These are phyloP conservation scores for Typha latifolia DNA, from an alignment of 176 grass and related monocot species.

Conservation along the genomic window DNA sequence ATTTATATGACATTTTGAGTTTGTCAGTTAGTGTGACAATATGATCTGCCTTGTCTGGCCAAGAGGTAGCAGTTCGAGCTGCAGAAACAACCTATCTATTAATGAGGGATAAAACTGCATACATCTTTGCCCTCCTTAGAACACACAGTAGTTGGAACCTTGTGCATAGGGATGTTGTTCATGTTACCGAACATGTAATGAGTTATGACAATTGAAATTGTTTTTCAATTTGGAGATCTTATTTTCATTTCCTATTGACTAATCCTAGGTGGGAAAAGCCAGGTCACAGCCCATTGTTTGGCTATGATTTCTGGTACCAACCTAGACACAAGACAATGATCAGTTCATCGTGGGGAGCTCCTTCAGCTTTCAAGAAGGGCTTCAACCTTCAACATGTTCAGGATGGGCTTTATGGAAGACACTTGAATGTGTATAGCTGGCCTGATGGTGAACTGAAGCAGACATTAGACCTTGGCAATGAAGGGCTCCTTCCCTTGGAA, in stretches of 20 bases:
- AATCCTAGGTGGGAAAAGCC: slow-evolving; percentile 79
- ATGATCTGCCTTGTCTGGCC: too few relatives aligned
- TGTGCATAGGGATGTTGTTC: too few relatives aligned
- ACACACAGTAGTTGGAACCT: too few relatives aligned
- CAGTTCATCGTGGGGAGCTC: slow-evolving; percentile 86
- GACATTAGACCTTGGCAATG: slow-evolving; percentile 58
- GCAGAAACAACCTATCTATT: too few relatives aligned
- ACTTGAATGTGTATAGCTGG: slow-evolving; percentile 87
- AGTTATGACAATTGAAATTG: neutral
- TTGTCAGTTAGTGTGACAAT: too few relatives aligned
- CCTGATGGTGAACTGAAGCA: slow-evolving; percentile 85
- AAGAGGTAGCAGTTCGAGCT: too few relatives aligned
- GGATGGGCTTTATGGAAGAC: slow-evolving; percentile 81
- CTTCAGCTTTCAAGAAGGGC: slow-evolving; percentile 55
- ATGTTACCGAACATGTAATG: too few relatives aligned
- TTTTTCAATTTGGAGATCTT: neutral
- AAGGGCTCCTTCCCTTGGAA: slow-evolving; percentile 74
- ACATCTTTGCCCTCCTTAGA: too few relatives aligned
- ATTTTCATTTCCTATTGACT: neutral
- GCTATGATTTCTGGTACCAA: slow-evolving; percentile 95
- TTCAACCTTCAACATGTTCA: slow-evolving; percentile 81
- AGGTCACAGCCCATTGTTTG: slow-evolving; percentile 70
- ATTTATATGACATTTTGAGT: too few relatives aligned
- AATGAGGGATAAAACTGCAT: too few relatives aligned
- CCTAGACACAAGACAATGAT: slow-evolving; percentile 96